Evolutionary conservation across 1,284 basidiomycete species (phyloP).

Genomic region (Ustilago bromivora): DNA sequence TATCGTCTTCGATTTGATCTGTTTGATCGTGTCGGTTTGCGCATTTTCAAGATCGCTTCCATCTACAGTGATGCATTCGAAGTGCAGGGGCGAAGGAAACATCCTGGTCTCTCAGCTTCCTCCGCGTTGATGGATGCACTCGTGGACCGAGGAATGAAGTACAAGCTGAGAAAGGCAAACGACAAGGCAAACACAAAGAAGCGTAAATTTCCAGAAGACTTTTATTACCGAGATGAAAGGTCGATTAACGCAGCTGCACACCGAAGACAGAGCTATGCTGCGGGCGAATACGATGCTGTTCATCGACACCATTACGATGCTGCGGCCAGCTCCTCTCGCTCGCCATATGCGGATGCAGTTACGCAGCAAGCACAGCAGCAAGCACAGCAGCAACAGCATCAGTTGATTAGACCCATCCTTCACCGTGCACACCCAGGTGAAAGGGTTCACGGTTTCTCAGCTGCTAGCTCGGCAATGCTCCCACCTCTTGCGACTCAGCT

Average conservation of each 20-base stretch:
- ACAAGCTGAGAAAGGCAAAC: conserved; percentile 44
- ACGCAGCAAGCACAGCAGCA: conserved; percentile 1
- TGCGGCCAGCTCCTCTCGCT: not conserved
- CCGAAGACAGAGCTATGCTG: conserved; percentile 30
- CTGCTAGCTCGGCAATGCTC: conserved; percentile 16
- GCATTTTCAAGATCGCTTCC: conserved; percentile 36
- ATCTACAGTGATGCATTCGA: conserved; percentile 49
- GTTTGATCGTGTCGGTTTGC: conserved; percentile 37
- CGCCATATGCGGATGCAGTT: conserved; percentile 4
- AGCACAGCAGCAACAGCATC: conserved; percentile 6
- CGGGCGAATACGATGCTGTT: conserved; percentile 26
- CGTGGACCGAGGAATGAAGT: conserved; percentile 48
- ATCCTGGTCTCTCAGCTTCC: conserved; percentile 31
- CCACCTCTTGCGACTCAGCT: conserved; percentile 12
- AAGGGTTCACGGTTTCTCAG: not conserved
- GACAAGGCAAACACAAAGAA: conserved; percentile 39
- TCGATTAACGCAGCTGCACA: conserved; percentile 4
- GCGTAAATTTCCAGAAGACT: conserved; percentile 43
- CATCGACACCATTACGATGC: not conserved
- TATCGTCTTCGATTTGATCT: conserved; percentile 58
- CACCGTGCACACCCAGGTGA: conserved; percentile 16
- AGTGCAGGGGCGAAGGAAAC: conserved; percentile 45
- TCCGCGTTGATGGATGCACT: conserved; percentile 44
- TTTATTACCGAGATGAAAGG: conserved; percentile 36
- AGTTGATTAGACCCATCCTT: conserved; percentile 19